These are phyloP conservation scores for Adansonia gregorii DNA, from an alignment of 441 rosid species.

Conservation along the genomic window DNA sequence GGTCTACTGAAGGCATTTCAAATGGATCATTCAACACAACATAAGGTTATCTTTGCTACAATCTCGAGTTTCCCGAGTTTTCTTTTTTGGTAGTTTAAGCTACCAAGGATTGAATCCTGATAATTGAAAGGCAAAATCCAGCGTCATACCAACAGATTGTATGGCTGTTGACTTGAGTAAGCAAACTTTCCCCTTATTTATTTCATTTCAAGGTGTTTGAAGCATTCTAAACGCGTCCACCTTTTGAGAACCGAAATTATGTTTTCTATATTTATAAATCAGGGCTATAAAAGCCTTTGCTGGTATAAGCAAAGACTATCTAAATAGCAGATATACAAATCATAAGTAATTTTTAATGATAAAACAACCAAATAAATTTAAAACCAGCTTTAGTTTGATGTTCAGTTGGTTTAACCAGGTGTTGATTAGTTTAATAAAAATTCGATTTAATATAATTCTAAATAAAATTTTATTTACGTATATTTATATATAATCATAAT, in stretches of 20 bases:
- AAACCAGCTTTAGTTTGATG: too few relatives aligned
- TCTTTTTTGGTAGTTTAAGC: too few relatives aligned
- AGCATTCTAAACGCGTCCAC: not conserved
- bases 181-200: not conserved
- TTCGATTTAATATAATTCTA: too few relatives aligned
- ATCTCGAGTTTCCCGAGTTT: not conserved
- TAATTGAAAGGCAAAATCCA: too few relatives aligned
- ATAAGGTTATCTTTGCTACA: not conserved
- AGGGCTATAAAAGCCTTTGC: not conserved
- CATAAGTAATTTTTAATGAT: too few relatives aligned
- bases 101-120: too few relatives aligned
- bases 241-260: not conserved
- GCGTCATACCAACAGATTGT: not conserved
- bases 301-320: not conserved
- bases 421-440: too few relatives aligned
- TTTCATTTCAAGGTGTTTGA: not conserved
- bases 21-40: not conserved
- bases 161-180: not conserved
- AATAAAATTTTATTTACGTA: too few relatives aligned
- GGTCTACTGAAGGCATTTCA: conserved; percentile 13
- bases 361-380: too few relatives aligned
- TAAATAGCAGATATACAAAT: too few relatives aligned
- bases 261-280: not conserved
- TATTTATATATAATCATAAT: too few relatives aligned
- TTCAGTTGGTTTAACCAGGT: too few relatives aligned